Percentiles rank a stretch among this genome's conserved stretches.
phyloP scores from a whole-genome alignment of 192 early-diverging fungal species.

The Radiomyces spectabilis region DNA sequence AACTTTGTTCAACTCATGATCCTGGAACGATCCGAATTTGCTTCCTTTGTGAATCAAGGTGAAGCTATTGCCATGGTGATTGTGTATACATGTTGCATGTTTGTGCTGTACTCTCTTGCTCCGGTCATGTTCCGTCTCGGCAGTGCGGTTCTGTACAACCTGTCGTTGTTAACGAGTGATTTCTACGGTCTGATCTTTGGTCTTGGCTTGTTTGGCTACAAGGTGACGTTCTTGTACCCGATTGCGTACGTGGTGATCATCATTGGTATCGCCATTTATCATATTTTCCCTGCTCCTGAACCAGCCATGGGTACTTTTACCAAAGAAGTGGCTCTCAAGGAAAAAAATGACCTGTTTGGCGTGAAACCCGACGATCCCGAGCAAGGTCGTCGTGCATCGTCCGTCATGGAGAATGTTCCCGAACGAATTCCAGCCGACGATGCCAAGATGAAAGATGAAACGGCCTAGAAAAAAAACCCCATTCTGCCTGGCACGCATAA shows the following conservation, averaged over 20 bases:
- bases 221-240: conserved; percentile 53
- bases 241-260: conserved; percentile 62
- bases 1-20: conserved; percentile 65
- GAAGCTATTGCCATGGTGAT: conserved; percentile 49
- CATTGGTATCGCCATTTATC: conserved; percentile 58
- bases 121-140: conserved; percentile 67
- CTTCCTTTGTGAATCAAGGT: conserved; percentile 8
- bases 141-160: conserved; percentile 70
- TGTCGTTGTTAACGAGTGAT: conserved; percentile 71
- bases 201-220: conserved; percentile 57
- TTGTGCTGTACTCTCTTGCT: conserved; percentile 59
- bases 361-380: conserved; percentile 2
- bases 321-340: conserved; percentile 10
- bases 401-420: no score
- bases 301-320: conserved; percentile 37
- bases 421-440: no score
- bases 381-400: no score
- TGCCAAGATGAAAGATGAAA: background rate
- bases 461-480: background rate
- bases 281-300: conserved; percentile 48
- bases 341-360: conserved; percentile 18
- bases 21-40: conserved; percentile 54
- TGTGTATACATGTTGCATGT: conserved; percentile 61
- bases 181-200: conserved; percentile 76
- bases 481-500: background rate